These are phyloP conservation scores for Geopyxis carbonaria DNA, from an alignment of 495 filamentous ascomycete genomes.

Conservation along the genomic window DNA sequence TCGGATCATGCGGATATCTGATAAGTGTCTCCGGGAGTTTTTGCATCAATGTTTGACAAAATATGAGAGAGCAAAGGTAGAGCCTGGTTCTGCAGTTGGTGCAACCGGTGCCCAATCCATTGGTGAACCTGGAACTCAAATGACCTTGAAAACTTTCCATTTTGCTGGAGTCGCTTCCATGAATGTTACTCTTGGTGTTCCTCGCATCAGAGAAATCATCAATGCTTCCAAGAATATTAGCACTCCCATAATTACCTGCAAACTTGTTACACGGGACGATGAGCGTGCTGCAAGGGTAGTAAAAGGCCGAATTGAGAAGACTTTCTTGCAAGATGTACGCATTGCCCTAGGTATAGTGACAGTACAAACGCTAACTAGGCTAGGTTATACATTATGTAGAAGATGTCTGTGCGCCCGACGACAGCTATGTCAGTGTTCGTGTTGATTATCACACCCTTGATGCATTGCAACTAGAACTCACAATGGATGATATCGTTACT, in stretches of 20 bases:
- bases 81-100: conserved; percentile 93
- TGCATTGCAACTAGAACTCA: conserved; percentile 61
- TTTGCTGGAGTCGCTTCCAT: conserved; percentile 98
- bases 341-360: not conserved
- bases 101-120: conserved; percentile 96
- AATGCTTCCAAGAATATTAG: conserved; percentile 86
- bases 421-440: conserved; percentile 52
- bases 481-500: conserved; percentile 44
- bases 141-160: conserved; percentile 99
- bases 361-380: too few relatives aligned
- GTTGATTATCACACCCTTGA: conserved; percentile 62
- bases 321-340: conserved; percentile 48
- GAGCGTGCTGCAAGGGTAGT: conserved; percentile 67
- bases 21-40: conserved; percentile 52
- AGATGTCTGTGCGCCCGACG: conserved; percentile 61
- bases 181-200: conserved; percentile 97
- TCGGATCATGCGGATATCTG: conserved; percentile 64
- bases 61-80: conserved; percentile 73
- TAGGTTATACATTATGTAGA: conserved; percentile 60
- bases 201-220: conserved; percentile 99
- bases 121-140: conserved; percentile 95
- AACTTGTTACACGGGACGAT: conserved; percentile 49
- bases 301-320: conserved; percentile 84
- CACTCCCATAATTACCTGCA: conserved; percentile 81
- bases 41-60: conserved; percentile 69